Base-by-base conservation (phyloP, 768 basidiomycete species). In the Tylopilus balloui region DNA sequence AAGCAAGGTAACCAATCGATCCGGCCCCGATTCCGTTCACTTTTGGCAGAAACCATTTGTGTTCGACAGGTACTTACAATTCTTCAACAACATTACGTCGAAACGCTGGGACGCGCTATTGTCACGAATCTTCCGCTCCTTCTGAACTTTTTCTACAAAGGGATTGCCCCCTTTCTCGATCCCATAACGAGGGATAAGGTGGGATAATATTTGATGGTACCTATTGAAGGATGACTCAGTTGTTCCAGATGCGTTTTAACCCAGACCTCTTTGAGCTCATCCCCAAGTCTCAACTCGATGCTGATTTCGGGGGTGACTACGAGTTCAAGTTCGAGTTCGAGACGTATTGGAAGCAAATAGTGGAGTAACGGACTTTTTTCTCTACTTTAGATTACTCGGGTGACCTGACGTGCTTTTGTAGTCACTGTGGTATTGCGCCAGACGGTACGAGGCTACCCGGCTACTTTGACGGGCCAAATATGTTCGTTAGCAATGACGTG, bases 171-270 rank as follows among this genome's bases (percentile, higher is more conserved):
- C 0, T 91, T 93, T 72, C 64, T 94, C 42, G 91, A 94, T 62
- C 91, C 92, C 6, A 81, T 92, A 25, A 93, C 92, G 0, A 75
- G 88, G 37, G 89, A 92, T 61, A 94, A 93, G 81, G 87, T 21
- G 32, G 8, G 36, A 27, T 24, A 0, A 7, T 31, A 2, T 27
- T 21, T 14, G 6, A 21, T 27, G n/a, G 20, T n/a, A 25, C 14
- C 27, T 35, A 34, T 21, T 28, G 47, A 29, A 21, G 14, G 17
- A 6, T 45, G 28, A 53, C 54, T 45, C 7, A 37, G 20, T 25
- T 15, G 8, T 34, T 38, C 10, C 36, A 89, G 86, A 89, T 93
- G 84, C 81, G 85, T 20, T 93, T 94, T 66, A 94, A 94, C 62
- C 90, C 92, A 4, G 77, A 90, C 57, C 73, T 94, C 6, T 65